Percentiles rank a stretch among this genome's conserved stretches.
Evolutionary conservation across 306 rosid genomes (phyloP).

Genomic region (Lathyrus aphaca): DNA sequence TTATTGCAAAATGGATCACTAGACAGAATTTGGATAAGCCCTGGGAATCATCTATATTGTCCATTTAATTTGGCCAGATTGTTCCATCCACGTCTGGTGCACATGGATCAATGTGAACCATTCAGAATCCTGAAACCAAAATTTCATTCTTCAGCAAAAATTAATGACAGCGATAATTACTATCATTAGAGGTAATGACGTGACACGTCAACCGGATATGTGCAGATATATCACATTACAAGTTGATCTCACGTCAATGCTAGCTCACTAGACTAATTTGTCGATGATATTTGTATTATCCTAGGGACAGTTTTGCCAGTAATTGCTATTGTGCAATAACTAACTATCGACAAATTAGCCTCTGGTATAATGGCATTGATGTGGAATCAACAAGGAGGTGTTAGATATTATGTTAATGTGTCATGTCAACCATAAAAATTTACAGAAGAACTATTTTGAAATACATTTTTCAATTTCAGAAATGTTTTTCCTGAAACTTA

Average conservation of each 20-base stretch:
- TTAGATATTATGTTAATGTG: not conserved
- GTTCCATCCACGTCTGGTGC: conserved; percentile 66
- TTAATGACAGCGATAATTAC: not conserved
- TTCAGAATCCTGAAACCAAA: conserved; percentile 58
- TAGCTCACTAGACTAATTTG: not conserved
- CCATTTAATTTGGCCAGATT: conserved; percentile 45
- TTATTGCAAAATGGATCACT: conserved; percentile 46
- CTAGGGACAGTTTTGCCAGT: not conserved
- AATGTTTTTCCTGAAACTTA: not conserved
- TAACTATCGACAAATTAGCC: not conserved
- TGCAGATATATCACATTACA: not conserved
- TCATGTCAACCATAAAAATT: not conserved
- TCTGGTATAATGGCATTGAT: not conserved
- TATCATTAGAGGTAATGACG: not conserved
- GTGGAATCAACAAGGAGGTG: not conserved
- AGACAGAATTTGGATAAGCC: conserved; percentile 31
- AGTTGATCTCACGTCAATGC: not conserved
- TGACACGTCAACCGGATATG: not conserved
- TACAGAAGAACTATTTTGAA: not conserved
- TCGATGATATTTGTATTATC: not conserved
- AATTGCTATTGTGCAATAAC: not conserved
- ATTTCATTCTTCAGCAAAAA: conserved; percentile 40
- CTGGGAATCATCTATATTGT: conserved; percentile 39
- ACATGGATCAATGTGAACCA: conserved; percentile 61
- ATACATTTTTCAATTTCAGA: not conserved